A percentile compares a stretch with the other conserved stretches of the same genome.
phyloP scores from a whole-genome alignment of 2,329 filamentous ascomycete genomes.

The Colletotrichum agaves region DNA sequence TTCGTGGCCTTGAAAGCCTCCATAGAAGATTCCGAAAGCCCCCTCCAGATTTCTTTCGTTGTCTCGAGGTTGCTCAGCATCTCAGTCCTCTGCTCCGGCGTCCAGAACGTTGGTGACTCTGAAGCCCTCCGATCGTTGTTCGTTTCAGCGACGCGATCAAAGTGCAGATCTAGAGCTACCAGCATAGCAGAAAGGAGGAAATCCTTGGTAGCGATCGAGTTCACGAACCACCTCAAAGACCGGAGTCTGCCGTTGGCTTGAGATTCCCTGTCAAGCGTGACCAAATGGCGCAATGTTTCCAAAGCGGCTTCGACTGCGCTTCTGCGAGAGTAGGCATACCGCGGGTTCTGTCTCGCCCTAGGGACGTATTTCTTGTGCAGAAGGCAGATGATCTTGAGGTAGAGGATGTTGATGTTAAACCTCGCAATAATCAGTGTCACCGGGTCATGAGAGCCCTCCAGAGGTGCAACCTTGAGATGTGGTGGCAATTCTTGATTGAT shows the following conservation, averaged over 20 bases:
- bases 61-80: constrained; percentile 82
- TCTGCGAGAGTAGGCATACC: constrained; percentile 85
- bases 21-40: constrained; percentile 79
- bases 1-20: constrained; percentile 90
- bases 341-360: constrained; percentile 79
- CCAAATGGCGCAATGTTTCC: constrained; percentile 81
- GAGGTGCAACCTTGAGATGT: constrained; percentile 78
- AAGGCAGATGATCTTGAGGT: constrained; percentile 88
- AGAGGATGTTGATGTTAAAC: constrained; percentile 85
- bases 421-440: constrained; percentile 87
- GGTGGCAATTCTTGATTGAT: constrained; percentile 77
- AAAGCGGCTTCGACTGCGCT: constrained; percentile 89
- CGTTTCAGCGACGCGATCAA: constrained; percentile 65
- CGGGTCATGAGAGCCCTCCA: constrained; percentile 82
- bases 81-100: constrained; percentile 70
- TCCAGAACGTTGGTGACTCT: constrained; percentile 66
- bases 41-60: constrained; percentile 83
- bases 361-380: constrained; percentile 88
- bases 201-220: constrained; percentile 82
- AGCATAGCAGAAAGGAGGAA: constrained; percentile 89
- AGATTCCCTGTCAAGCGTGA: constrained; percentile 79
- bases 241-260: constrained; percentile 77
- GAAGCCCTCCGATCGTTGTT: constrained; percentile 51
- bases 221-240: constrained; percentile 81
- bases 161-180: constrained; percentile 83